Evolutionary conservation across 768 basidiomycete genomes (phyloP).

Genomic region (Omphalotus guepiniiformis): DNA sequence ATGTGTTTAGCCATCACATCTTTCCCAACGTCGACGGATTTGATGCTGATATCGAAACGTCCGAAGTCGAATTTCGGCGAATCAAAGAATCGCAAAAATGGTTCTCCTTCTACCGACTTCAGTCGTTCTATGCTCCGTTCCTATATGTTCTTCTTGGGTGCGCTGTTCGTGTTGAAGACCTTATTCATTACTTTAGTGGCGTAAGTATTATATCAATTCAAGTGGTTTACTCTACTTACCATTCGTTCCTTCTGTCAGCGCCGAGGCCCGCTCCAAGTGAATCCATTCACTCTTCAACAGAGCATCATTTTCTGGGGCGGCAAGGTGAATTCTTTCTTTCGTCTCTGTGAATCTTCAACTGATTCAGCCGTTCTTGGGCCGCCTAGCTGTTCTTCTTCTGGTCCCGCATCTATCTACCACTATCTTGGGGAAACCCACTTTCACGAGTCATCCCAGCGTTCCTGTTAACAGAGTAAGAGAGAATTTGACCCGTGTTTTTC

Average conservation of each 20-base stretch:
- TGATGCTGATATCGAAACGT: constrained; percentile 2
- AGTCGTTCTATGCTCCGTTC: not conserved
- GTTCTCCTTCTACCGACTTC: not conserved
- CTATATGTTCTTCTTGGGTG: not conserved
- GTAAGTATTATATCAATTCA: no score
- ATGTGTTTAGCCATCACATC: constrained; percentile 3
- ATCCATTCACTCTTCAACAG: not conserved
- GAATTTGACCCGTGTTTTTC: no score
- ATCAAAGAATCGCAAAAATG: not conserved
- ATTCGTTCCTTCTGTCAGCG: no score
- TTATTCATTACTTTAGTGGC: not conserved
- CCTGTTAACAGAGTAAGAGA: no score
- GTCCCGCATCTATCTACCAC: not conserved
- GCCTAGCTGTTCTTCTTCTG: not conserved
- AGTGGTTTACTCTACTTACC: no score
- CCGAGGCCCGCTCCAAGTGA: constrained; percentile 1
- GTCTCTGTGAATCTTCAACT: not conserved
- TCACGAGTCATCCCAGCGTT: not conserved
- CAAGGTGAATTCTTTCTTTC: constrained; percentile 1
- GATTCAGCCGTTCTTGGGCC: not conserved
- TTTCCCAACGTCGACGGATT: constrained; percentile 2
- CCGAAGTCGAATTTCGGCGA: not conserved
- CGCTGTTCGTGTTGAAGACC: not conserved
- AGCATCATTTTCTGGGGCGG: constrained; percentile 2
- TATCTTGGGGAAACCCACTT: not conserved